Evolutionary conservation across 805 yeast species (phyloP).

Genomic region (Saccharomycopsis amapae): DNA sequence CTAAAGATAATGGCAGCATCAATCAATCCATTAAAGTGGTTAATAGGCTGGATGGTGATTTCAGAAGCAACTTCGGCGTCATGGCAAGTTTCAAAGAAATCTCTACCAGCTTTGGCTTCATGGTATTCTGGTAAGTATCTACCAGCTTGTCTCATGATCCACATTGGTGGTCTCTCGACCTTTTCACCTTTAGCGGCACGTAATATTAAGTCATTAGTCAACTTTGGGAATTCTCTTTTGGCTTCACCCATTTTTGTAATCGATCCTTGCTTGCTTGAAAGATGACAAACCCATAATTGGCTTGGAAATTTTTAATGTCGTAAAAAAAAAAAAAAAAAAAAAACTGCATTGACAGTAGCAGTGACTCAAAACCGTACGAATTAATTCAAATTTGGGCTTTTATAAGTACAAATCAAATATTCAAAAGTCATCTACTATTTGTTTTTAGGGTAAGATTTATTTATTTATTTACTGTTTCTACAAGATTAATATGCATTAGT

Average conservation of each 20-base stretch:
- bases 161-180: slow-evolving; percentile 95
- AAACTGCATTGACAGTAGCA: no score
- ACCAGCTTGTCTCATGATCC: slow-evolving; percentile 99
- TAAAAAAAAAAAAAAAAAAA: no score
- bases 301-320: not conserved
- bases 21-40: slow-evolving; percentile 77
- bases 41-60: slow-evolving; percentile 93
- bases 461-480: no score
- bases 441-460: no score
- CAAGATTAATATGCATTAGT: no score
- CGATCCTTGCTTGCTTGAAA: not conserved
- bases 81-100: slow-evolving; percentile 92
- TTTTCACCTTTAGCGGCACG: slow-evolving; percentile 86
- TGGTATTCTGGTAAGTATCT: slow-evolving; percentile 88
- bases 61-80: slow-evolving; percentile 91
- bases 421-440: no score
- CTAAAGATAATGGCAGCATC: slow-evolving; percentile 97
- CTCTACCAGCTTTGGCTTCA: slow-evolving; percentile 73
- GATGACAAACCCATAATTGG: not conserved
- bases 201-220: slow-evolving; percentile 83
- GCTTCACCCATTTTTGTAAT: not conserved
- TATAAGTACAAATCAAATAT: no score
- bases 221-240: slow-evolving; percentile 52
- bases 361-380: no score
- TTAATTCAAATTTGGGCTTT: no score